Evolutionary conservation across 164 flowering plant species (phyloP).

Genomic region (Magnolia changhungtana): DNA sequence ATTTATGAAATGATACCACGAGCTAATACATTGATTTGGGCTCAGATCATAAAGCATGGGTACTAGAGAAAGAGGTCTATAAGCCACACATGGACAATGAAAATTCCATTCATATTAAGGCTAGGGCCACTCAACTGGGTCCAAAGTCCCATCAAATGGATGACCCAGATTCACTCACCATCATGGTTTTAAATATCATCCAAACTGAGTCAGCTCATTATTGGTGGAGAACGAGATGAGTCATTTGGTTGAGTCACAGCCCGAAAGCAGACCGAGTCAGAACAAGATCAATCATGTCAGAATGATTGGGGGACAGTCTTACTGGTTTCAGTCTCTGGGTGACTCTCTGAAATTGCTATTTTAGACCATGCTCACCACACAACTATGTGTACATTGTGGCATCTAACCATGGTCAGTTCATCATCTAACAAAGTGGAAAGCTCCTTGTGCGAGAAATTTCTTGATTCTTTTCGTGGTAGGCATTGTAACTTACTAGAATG

Average conservation of each 20-base stretch:
- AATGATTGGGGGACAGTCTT: too few relatives aligned
- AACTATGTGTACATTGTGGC: too few relatives aligned
- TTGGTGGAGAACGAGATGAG: neutral
- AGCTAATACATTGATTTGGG: neutral
- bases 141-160: neutral
- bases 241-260: neutral
- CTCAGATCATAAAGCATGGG: neutral
- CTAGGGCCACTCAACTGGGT: neutral
- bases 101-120: neutral
- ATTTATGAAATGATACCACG: neutral
- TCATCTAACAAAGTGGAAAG: neutral
- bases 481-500: neutral
- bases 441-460: neutral
- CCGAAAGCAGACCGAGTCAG: too few relatives aligned
- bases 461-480: neutral
- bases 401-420: neutral
- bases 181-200: neutral
- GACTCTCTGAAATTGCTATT: too few relatives aligned
- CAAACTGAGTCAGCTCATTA: neutral
- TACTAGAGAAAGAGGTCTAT: neutral
- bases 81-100: neutral
- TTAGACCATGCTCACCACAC: too few relatives aligned
- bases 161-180: neutral
- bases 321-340: too few relatives aligned
- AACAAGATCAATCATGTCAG: too few relatives aligned